phyloP scores from a whole-genome alignment of 495 filamentous ascomycete species.

The Xylaria longipes region DNA sequence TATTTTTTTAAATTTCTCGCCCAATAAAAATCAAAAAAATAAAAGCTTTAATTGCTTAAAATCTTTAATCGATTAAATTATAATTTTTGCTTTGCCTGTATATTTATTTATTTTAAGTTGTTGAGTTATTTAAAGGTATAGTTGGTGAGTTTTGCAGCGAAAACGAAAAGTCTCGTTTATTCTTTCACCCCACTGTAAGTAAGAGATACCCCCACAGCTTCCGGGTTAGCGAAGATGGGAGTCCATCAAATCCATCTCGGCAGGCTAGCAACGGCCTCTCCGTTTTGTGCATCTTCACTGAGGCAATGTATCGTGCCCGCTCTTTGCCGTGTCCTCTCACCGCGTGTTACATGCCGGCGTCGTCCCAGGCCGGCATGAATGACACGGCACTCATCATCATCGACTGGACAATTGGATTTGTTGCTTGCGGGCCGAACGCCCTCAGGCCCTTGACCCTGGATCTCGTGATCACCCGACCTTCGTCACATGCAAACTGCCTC shows the following conservation, averaged over 20 bases:
- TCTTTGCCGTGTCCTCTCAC: slow-evolving; percentile 23
- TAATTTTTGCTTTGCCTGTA: no score
- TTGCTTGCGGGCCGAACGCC: slow-evolving; percentile 6
- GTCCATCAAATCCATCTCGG: slow-evolving; percentile 6
- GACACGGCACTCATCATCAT: slow-evolving; percentile 2
- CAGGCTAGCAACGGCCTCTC: slow-evolving; percentile 41
- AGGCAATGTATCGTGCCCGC: slow-evolving; percentile 24
- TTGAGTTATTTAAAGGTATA: no score
- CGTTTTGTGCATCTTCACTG: slow-evolving; percentile 32
- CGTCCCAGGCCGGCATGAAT: slow-evolving; percentile 10
- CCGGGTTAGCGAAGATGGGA: slow-evolving; percentile 10
- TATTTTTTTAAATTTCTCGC: no score
- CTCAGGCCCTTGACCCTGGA: slow-evolving; percentile 2
- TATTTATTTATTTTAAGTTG: no score
- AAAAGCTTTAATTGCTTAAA: no score
- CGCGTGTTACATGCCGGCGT: slow-evolving; percentile 7
- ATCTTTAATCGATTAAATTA: no score
- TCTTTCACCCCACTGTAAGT: no score
- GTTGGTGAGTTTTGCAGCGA: no score
- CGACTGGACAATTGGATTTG: slow-evolving; percentile 8
- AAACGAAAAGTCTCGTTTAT: no score
- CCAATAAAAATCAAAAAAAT: no score
- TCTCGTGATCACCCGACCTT: slow-evolving; percentile 22
- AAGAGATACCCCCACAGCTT: no score
- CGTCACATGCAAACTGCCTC: slow-evolving; percentile 22